Conservation (phyloP, 2,329 filamentous ascomycete genomes). For the Paraphaeosphaeria sporulosa region DNA sequence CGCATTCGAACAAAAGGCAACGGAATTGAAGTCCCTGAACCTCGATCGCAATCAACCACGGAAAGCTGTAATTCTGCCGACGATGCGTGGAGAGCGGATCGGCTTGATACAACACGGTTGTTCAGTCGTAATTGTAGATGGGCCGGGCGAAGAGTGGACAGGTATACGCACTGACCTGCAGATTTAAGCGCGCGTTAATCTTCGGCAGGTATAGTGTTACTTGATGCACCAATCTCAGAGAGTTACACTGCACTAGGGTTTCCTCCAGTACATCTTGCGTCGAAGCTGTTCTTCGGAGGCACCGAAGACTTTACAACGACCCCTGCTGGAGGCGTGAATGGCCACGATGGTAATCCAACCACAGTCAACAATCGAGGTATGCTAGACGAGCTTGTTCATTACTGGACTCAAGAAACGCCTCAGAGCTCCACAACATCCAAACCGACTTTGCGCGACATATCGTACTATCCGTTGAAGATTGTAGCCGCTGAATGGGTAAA, state of each 20-base stretch:
- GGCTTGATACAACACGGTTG: conserved; percentile 17
- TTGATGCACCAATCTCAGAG: conserved; percentile 21
- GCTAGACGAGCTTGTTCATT: conserved; percentile 23
- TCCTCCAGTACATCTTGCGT: not conserved
- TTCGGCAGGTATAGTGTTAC: conserved; percentile 17
- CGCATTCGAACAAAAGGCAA: not conserved
- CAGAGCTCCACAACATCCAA: conserved; percentile 17
- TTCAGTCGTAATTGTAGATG: conserved; percentile 3
- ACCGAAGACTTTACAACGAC: not conserved
- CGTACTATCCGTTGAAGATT: conserved; percentile 30
- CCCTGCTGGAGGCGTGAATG: not conserved
- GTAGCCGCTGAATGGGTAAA: conserved; percentile 34
- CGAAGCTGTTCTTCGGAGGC: not conserved
- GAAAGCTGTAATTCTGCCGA: not conserved
- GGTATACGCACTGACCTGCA: not conserved
- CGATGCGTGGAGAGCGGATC: not conserved
- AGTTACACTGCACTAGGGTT: conserved; percentile 4
- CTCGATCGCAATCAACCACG: not conserved
- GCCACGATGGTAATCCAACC: conserved; percentile 6
- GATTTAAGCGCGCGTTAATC: not conserved
- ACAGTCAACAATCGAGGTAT: conserved; percentile 9
- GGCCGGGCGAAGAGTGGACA: not conserved
- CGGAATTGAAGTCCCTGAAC: not conserved
- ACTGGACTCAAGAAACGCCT: conserved; percentile 18
- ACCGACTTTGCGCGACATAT: conserved; percentile 19